Evolutionary conservation across 208 protist species (phyloP).

Genomic region (Trypanosoma cruzi): DNA sequence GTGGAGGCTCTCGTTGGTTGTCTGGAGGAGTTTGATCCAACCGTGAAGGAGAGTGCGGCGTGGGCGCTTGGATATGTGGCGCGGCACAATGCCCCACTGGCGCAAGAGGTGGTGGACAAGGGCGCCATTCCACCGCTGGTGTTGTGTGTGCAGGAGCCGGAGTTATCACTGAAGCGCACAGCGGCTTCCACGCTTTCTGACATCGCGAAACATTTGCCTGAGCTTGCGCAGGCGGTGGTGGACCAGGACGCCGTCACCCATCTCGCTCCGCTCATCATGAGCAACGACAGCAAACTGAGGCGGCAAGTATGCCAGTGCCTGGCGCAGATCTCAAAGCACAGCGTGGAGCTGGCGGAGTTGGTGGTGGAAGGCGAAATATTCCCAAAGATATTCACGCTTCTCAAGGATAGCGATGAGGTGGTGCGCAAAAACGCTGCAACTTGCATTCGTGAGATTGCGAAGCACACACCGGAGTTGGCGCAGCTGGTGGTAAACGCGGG

Average conservation of each 20-base stretch:
- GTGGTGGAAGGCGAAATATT: constrained; percentile 99
- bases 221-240: constrained; percentile 96
- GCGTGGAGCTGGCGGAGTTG: constrained; percentile 97
- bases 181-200: constrained; percentile 95
- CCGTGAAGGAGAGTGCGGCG: constrained; percentile 97
- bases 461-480: constrained; percentile 98
- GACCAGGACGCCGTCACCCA: constrained; percentile 97
- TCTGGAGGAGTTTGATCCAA: constrained; percentile 98
- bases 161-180: constrained; percentile 97
- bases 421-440: constrained; percentile 98
- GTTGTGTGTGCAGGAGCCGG: constrained; percentile 97
- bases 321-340: constrained; percentile 98
- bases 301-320: constrained; percentile 96
- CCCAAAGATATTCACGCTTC: constrained; percentile 95
- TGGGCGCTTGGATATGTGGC: constrained; percentile 99
- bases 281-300: constrained; percentile 96
- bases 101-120: constrained; percentile 96
- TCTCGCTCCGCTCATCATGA: constrained; percentile 96
- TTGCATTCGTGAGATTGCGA: constrained; percentile 97
- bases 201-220: constrained; percentile 95
- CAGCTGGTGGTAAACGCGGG: constrained; percentile 98
- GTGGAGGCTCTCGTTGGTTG: constrained; percentile 96
- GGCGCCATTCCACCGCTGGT: constrained; percentile 96
- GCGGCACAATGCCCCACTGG: constrained; percentile 93
- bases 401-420: constrained; percentile 96